These are phyloP conservation scores for Camellia sinensis DNA, from an alignment of 148 eudicot species.

Conservation along the genomic window DNA sequence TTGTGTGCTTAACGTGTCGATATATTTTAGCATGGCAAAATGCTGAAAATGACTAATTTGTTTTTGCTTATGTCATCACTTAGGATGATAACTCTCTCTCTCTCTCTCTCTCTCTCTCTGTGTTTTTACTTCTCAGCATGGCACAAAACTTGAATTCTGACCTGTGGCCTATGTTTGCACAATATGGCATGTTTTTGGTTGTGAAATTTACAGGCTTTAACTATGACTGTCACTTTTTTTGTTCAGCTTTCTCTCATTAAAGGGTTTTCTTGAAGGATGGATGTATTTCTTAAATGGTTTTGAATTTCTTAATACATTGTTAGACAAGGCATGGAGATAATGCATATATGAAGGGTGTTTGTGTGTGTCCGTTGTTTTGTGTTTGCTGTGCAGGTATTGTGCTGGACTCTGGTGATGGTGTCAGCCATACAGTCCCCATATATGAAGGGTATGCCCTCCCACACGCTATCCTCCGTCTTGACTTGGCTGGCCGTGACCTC, in stretches of 20 bases:
- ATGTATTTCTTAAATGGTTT: background rate
- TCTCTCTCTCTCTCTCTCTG: background rate
- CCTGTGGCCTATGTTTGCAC: background rate
- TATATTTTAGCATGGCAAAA: background rate
- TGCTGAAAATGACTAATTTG: background rate
- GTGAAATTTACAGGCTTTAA: background rate
- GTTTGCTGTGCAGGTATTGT: slow-evolving; percentile 57
- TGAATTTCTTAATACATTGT: background rate
- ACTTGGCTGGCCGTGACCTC: slow-evolving; percentile 83
- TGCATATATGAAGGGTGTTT: background rate
- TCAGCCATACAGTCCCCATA: slow-evolving; percentile 84
- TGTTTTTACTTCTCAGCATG: background rate
- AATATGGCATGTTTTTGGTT: background rate
- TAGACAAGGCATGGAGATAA: background rate
- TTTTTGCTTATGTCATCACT: no score
- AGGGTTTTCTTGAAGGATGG: background rate
- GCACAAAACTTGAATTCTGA: background rate
- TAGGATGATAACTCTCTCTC: no score
- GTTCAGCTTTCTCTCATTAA: background rate
- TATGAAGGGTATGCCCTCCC: slow-evolving; percentile 83
- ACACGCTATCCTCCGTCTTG: slow-evolving; percentile 82
- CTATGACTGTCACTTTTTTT: background rate
- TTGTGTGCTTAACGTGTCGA: background rate
- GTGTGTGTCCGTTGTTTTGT: background rate
- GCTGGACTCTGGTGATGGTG: slow-evolving; percentile 91